A percentile compares a stretch with the other conserved stretches of the same genome.
Evolutionary conservation across 164 flowering plant species (phyloP).

Genomic region (Kingdonia uniflora): DNA sequence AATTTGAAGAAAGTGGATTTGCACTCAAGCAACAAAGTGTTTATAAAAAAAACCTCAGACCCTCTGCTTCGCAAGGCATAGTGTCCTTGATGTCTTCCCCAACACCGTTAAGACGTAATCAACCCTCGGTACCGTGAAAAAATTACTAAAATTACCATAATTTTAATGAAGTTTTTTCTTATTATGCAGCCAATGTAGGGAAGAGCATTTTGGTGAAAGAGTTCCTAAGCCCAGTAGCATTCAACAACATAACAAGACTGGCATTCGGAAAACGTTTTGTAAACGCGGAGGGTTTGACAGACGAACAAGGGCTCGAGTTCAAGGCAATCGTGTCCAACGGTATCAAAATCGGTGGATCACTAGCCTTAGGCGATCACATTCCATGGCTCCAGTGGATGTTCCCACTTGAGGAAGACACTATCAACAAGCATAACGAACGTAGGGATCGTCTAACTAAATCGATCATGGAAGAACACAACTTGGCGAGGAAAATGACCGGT

Average conservation of each 20-base stretch:
- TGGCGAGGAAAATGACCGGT: conserved; percentile 23
- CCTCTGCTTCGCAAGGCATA: too few relatives aligned
- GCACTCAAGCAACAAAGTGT: too few relatives aligned
- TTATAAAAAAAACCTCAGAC: too few relatives aligned
- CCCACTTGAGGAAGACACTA: conserved; percentile 27
- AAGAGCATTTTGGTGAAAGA: conserved; percentile 31
- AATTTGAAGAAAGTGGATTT: too few relatives aligned
- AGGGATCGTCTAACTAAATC: conserved; percentile 30
- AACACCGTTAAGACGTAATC: too few relatives aligned
- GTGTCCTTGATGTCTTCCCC: too few relatives aligned
- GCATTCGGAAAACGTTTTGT: conserved; percentile 43
- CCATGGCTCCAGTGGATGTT: conserved; percentile 42
- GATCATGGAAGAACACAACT: conserved; percentile 53
- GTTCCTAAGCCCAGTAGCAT: conserved; percentile 31
- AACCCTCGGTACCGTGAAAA: too few relatives aligned
- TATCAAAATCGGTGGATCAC: conserved; percentile 27
- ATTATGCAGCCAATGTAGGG: conserved; percentile 10
- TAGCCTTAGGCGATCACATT: conserved; percentile 32
- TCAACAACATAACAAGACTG: conserved; percentile 45
- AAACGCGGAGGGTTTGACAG: conserved; percentile 27
- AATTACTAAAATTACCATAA: too few relatives aligned
- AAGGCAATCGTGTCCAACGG: conserved; percentile 31
- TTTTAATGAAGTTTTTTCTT: background rate
- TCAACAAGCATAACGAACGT: conserved; percentile 24
- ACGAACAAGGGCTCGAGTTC: conserved; percentile 37